These are phyloP conservation scores for Neurospora sp. DNA, from an alignment of 495 filamentous ascomycete species.

Conservation along the genomic window DNA sequence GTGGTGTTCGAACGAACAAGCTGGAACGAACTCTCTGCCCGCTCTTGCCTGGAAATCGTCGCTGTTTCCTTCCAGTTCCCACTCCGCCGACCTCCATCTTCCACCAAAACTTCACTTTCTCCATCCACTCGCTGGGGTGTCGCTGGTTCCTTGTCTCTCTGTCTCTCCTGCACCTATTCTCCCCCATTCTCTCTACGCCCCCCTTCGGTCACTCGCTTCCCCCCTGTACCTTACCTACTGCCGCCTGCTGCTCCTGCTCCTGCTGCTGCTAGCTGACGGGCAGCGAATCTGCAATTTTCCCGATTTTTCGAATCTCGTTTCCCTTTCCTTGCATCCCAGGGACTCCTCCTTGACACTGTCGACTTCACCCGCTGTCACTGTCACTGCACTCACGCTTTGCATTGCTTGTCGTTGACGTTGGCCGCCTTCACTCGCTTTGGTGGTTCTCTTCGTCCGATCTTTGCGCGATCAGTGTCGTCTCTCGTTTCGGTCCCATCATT, in stretches of 20 bases:
- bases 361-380: not conserved
- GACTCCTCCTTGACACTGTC: not conserved
- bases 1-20: not conserved
- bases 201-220: not conserved
- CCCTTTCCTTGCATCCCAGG: not conserved
- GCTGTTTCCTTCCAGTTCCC: not conserved
- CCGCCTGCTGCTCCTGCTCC: not conserved
- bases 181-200: not conserved
- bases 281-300: not conserved
- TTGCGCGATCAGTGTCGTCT: conserved; percentile 6
- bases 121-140: not conserved
- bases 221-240: not conserved
- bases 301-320: not conserved
- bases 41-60: not conserved
- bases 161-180: not conserved
- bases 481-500: not conserved
- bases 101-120: not conserved
- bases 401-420: conserved; percentile 7
- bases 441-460: conserved; percentile 31
- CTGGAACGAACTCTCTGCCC: not conserved
- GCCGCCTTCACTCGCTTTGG: conserved; percentile 41
- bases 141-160: not conserved
- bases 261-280: not conserved
- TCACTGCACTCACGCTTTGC: not conserved
- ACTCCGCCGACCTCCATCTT: not conserved